phyloP scores from a whole-genome alignment of 2,329 filamentous ascomycete species.

The Pezicula rhizophila region DNA sequence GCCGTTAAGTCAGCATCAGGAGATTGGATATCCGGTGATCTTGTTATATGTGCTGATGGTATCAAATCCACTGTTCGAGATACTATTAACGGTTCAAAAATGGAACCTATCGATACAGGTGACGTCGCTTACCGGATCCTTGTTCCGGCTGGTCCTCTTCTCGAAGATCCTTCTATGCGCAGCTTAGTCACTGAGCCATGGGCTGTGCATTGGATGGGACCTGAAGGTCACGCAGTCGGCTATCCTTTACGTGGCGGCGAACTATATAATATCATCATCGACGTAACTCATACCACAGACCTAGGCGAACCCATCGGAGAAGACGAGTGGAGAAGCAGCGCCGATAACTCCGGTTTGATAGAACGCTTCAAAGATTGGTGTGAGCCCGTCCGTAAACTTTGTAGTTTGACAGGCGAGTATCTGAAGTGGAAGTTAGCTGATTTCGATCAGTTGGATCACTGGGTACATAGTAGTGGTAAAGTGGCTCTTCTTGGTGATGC shows the following conservation, averaged over 20 bases:
- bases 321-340: not conserved
- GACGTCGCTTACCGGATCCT: constrained; percentile 32
- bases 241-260: constrained; percentile 28
- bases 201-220: constrained; percentile 29
- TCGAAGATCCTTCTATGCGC: constrained; percentile 21
- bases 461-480: not conserved
- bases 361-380: constrained; percentile 1
- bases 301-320: constrained; percentile 2
- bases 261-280: constrained; percentile 30
- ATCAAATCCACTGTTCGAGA: constrained; percentile 43
- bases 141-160: constrained; percentile 30
- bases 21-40: constrained; percentile 25
- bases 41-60: constrained; percentile 48
- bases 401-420: constrained; percentile 1
- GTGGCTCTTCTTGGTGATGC: constrained; percentile 43
- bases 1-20: not conserved
- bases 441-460: not conserved
- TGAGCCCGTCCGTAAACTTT: not conserved
- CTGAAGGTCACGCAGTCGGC: constrained; percentile 28
- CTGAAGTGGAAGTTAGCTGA: not conserved
- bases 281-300: constrained; percentile 15
- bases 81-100: constrained; percentile 28
- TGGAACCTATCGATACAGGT: constrained; percentile 23
- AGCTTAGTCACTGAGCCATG: constrained; percentile 24
- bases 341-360: not conserved